Conservation (phyloP, 2,329 filamentous ascomycete genomes). For the Colletotrichum viniferum region DNA sequence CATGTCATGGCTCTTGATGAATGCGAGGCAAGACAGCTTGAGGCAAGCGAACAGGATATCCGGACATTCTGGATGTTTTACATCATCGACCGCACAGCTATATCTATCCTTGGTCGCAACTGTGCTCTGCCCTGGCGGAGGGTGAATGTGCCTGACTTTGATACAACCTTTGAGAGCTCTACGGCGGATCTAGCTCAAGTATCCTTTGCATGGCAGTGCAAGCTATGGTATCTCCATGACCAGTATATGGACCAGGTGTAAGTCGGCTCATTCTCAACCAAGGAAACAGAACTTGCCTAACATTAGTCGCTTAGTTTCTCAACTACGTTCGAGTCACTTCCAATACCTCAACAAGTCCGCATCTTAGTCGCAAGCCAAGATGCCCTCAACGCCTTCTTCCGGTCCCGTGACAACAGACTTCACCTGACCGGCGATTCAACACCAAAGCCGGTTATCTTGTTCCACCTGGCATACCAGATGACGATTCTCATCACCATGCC, state of each 20-base stretch:
- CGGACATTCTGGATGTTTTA: constrained; percentile 25
- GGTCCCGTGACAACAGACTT: constrained; percentile 10
- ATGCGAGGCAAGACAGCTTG: constrained; percentile 16
- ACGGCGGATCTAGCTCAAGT: constrained; percentile 11
- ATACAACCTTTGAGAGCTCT: constrained; percentile 6
- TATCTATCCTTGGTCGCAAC: constrained; percentile 21
- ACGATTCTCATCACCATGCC: constrained; percentile 21
- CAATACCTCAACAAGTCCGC: constrained; percentile 20
- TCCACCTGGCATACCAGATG: constrained; percentile 24
- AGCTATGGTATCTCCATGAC: constrained; percentile 23
- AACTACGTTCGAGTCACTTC: constrained; percentile 18
- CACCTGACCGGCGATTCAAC: constrained; percentile 10
- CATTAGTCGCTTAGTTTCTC: not conserved
- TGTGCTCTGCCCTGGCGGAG: constrained; percentile 21
- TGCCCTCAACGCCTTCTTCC: constrained; percentile 19
- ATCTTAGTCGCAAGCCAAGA: constrained; percentile 21
- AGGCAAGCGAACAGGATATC: constrained; percentile 18
- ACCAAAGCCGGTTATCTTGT: constrained; percentile 18
- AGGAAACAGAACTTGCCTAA: not conserved
- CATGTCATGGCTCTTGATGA: constrained; percentile 21
- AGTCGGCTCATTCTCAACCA: not conserved
- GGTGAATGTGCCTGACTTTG: constrained; percentile 21
- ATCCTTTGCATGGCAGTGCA: constrained; percentile 23
- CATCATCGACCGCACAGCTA: constrained; percentile 22
- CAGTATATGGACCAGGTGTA: constrained; percentile 24